These are phyloP conservation scores for Anisodus acutangulus DNA, from an alignment of 257 asterid species.

Conservation along the genomic window DNA sequence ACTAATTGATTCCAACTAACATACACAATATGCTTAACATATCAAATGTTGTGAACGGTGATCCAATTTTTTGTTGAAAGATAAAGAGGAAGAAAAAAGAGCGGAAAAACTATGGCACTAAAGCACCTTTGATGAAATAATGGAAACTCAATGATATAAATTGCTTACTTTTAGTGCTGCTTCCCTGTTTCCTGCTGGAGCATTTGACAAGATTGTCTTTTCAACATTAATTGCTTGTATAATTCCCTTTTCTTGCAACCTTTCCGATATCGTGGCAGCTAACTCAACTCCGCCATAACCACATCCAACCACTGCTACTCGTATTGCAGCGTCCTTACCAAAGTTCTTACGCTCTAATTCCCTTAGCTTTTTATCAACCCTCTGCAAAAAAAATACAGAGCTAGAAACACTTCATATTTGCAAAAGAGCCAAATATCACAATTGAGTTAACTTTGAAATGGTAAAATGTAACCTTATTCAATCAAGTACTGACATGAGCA, in stretches of 20 bases:
- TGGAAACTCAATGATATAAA: conserved; percentile 23
- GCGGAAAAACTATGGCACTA: background rate
- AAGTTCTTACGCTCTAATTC: conserved; percentile 74
- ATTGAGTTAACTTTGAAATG: background rate
- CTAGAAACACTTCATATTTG: conserved; percentile 30
- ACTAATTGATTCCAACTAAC: conserved; percentile 3
- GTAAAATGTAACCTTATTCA: conserved; percentile 13
- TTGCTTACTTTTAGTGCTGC: conserved; percentile 79
- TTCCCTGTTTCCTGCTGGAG: conserved; percentile 90
- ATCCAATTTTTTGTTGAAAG: background rate
- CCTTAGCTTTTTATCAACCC: conserved; percentile 68
- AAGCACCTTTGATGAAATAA: background rate
- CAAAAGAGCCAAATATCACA: conserved; percentile 23
- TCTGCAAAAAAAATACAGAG: conserved; percentile 54
- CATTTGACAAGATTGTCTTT: conserved; percentile 70
- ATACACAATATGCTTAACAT: background rate
- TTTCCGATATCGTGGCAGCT: conserved; percentile 93
- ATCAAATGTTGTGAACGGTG: background rate
- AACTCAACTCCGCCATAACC: conserved; percentile 95
- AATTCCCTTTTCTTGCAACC: conserved; percentile 73
- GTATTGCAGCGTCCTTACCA: conserved; percentile 67
- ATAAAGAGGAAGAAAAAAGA: conserved; percentile 8
- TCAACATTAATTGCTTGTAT: conserved; percentile 85
- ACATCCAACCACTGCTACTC: conserved; percentile 91
- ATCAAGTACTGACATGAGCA: conserved; percentile 71